Base-by-base conservation (phyloP, 306 rosid species). In the Prosopis cineraria region DNA sequence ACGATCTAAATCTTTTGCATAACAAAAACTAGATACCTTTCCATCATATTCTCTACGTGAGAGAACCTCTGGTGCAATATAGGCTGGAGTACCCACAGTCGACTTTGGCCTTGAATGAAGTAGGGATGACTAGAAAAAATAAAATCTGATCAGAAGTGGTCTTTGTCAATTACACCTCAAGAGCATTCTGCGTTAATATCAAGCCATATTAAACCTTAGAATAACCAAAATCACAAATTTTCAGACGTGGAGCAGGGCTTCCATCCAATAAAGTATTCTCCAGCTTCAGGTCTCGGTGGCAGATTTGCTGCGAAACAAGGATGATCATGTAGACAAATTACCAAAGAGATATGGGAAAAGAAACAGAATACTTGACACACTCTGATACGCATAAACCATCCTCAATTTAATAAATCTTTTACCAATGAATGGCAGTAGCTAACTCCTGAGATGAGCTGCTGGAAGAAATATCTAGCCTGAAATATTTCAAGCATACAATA, bases 211-310 rank as follows among this genome's bases (percentile, higher is more conserved):
- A 48, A 72, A 91, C 96, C 96, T 91, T 88, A 66, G 93, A 91
- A 80, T 83, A 88, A 69, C 96, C 96, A 52, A 91, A 91, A 85
- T 91, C 96, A 80, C 96, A 91, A 67, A 91, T 88, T 77, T 85
- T 91, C 52, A 91, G 83, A 47, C 86, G 85, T 3, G 87, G 86
- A 68, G 89, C 88, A 1, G 88, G 84, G 83, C 88, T 91, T 31
- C 96, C 93, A 80, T 91, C 90, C 47, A 91, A 82, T 63, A 90
- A 84, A 25, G 83, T 80, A 63, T 90, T 90, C 64, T 90, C 94
- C 78, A 90, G 68, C 85, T 90, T 90, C 79, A 91, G 84, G 81
- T 91, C 96, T 76, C 96, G 81, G 36, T 91, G 93, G 78, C 93
- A 91, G 56, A 88, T 91, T 83, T 85, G 90, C 93, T 90, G 76